phyloP scores from a whole-genome alignment of 2,329 filamentous ascomycete species.

The Chrysoporthe deuterocubensis region DNA sequence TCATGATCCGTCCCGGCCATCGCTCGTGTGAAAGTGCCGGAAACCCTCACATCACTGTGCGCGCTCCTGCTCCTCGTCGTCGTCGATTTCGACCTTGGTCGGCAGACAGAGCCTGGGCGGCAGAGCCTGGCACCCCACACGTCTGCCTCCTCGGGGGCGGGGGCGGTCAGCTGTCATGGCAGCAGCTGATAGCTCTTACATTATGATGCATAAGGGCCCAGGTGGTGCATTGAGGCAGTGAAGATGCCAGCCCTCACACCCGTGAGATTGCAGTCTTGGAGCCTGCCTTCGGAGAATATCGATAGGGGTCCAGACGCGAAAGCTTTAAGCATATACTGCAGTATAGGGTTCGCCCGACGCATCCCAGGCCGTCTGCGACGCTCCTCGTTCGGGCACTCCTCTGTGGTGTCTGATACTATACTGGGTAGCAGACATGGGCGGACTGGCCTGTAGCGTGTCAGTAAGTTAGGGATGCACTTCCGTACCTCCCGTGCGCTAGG shows the following conservation, averaged over 20 bases:
- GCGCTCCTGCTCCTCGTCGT: not conserved
- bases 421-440: not conserved
- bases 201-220: not conserved
- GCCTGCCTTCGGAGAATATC: not conserved
- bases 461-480: not conserved
- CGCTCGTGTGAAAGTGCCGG: not conserved
- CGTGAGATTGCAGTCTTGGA: not conserved
- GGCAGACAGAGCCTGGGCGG: too few species aligned
- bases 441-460: not conserved
- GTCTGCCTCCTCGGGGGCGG: not conserved
- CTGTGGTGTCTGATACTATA: not conserved
- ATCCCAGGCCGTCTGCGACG: not conserved
- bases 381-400: not conserved
- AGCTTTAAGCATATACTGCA: not conserved
- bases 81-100: too few species aligned
- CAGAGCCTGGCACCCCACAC: not conserved
- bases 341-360: not conserved
- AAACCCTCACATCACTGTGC: not conserved
- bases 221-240: constrained; percentile 6
- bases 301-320: not conserved
- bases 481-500: not conserved
- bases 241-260: not conserved
- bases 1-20: not conserved
- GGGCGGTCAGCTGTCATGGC: not conserved
- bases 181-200: not conserved